A percentile compares a stretch with the other conserved stretches of the same genome.
Conservation (phyloP, 768 basidiomycete genomes). For the Boletus rubroflammeus region DNA sequence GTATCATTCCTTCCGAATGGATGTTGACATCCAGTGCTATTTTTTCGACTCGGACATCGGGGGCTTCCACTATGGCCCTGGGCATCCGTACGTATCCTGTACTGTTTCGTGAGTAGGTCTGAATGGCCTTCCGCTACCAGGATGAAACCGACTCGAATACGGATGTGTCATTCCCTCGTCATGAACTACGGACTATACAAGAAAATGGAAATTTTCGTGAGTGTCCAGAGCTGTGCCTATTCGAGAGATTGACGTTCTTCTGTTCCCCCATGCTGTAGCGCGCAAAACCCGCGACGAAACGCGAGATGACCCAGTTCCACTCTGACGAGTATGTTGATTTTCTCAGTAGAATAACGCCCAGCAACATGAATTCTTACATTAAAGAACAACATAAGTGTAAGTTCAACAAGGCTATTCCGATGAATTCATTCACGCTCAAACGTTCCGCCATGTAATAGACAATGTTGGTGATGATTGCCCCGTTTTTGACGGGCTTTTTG, state of each 20-base stretch:
- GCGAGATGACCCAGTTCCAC: conserved; percentile 99
- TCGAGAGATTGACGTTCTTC: background rate
- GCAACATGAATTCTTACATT: conserved; percentile 89
- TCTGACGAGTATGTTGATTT: conserved; percentile 99
- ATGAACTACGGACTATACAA: conserved; percentile 99
- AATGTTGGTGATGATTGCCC: conserved; percentile 99
- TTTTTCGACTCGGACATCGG: conserved; percentile 99
- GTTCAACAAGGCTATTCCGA: conserved; percentile 16
- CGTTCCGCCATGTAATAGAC: conserved; percentile 44
- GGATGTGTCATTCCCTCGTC: conserved; percentile 98
- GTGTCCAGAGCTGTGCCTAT: conserved; percentile 31
- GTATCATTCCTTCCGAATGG: background rate
- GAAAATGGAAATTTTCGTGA: conserved; percentile 99
- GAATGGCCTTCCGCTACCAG: conserved; percentile 35
- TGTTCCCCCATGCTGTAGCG: conserved; percentile 49
- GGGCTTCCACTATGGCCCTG: conserved; percentile 98
- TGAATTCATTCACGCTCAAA: background rate
- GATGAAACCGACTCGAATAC: conserved; percentile 97
- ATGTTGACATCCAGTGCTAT: conserved; percentile 66
- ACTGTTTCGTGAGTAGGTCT: background rate
- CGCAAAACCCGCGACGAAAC: conserved; percentile 98
- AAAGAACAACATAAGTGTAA: conserved; percentile 96
- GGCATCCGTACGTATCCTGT: conserved; percentile 70
- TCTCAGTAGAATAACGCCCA: conserved; percentile 87
- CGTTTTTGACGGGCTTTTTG: conserved; percentile 97